phyloP scores from a whole-genome alignment of 495 filamentous ascomycete genomes.

The Acidomyces sp. region DNA sequence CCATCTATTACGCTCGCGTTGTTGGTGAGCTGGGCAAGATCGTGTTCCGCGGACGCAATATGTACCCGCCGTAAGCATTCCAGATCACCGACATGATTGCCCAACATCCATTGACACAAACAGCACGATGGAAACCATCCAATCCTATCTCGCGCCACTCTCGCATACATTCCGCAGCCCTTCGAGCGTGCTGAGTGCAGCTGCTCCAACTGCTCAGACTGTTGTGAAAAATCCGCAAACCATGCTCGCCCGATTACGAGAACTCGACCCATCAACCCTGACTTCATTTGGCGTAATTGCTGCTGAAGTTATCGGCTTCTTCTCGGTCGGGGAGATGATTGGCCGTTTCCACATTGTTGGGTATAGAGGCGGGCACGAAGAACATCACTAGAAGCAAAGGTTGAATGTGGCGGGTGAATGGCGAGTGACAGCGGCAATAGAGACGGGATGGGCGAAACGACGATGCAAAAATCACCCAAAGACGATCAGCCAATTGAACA shows the following conservation, averaged over 20 bases:
- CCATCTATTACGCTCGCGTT: slow-evolving; percentile 83
- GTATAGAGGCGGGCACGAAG: slow-evolving; percentile 38
- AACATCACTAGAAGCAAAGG: slow-evolving; percentile 15
- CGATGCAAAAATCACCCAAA: too few relatives aligned
- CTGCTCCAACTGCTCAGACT: slow-evolving; percentile 27
- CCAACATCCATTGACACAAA: background rate
- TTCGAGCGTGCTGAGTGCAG: slow-evolving; percentile 25
- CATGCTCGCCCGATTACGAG: slow-evolving; percentile 52
- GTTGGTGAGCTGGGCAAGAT: slow-evolving; percentile 74
- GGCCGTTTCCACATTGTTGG: slow-evolving; percentile 87
- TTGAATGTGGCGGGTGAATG: too few relatives aligned
- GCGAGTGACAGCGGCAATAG: too few relatives aligned
- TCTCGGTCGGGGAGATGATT: slow-evolving; percentile 94
- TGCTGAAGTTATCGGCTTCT: slow-evolving; percentile 90
- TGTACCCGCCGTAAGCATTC: slow-evolving; percentile 75
- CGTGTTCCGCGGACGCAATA: slow-evolving; percentile 77
- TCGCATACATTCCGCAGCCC: slow-evolving; percentile 59
- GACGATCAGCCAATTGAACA: too few relatives aligned
- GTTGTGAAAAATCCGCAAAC: slow-evolving; percentile 33
- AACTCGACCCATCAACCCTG: slow-evolving; percentile 54
- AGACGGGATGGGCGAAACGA: too few relatives aligned
- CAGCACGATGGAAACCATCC: slow-evolving; percentile 55
- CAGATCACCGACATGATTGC: too few relatives aligned
- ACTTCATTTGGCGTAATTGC: slow-evolving; percentile 56
- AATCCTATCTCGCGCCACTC: slow-evolving; percentile 68